A percentile compares a stretch with the other conserved stretches of the same genome.
Conservation (phyloP, 306 rosid genomes). For the Hylodesmum podocarpum region DNA sequence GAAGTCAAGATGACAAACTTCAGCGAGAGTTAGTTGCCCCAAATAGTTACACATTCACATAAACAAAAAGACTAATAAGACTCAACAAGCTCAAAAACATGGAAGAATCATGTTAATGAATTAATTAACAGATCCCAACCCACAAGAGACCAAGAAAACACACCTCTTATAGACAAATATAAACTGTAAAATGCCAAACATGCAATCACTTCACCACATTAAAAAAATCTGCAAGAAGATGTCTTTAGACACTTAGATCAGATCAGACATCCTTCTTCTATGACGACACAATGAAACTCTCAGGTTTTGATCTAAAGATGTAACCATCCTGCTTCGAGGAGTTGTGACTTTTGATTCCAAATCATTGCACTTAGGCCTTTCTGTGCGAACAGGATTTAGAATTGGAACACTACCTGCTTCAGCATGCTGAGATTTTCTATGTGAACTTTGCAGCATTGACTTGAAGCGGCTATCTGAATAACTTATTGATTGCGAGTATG, state of each 20-base stretch:
- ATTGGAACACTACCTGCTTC: constrained; percentile 45
- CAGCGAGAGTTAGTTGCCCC: constrained; percentile 8
- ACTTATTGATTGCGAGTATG: constrained; percentile 73
- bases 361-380: constrained; percentile 58
- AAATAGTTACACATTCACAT: constrained; percentile 31
- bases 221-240: constrained; percentile 24
- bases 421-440: constrained; percentile 51
- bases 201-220: constrained; percentile 27
- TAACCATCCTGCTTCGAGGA: constrained; percentile 51
- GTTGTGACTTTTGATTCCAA: constrained; percentile 40
- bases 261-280: constrained; percentile 83
- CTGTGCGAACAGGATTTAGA: constrained; percentile 35
- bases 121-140: constrained; percentile 32
- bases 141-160: constrained; percentile 29
- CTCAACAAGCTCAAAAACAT: constrained; percentile 31
- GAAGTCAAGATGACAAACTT: constrained; percentile 21
- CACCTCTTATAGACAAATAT: constrained; percentile 24
- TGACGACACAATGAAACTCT: constrained; percentile 55
- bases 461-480: constrained; percentile 61
- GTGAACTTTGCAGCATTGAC: constrained; percentile 50
- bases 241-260: constrained; percentile 38
- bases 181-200: constrained; percentile 9
- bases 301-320: constrained; percentile 68
- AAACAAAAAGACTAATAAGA: constrained; percentile 22
- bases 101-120: constrained; percentile 29